Evolutionary conservation across 2,329 filamentous ascomycete species (phyloP).

Genomic region (Ceratocystis huliohia): DNA sequence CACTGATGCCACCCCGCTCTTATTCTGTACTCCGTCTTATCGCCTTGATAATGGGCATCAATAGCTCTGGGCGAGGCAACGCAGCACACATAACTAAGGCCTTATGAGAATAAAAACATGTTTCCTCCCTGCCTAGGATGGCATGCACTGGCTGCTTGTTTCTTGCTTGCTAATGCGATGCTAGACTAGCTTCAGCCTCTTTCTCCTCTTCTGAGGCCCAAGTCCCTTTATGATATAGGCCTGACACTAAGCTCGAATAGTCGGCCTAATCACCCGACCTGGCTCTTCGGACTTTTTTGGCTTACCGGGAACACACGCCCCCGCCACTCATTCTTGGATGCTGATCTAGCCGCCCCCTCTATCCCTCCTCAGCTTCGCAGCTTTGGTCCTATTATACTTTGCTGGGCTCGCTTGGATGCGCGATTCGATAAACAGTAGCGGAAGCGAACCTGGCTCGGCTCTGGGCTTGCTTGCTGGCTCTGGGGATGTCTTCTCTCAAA

Average conservation of each 20-base stretch:
- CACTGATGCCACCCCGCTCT: too few relatives aligned
- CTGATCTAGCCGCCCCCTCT: not conserved
- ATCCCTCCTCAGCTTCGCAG: not conserved
- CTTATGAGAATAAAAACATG: not conserved
- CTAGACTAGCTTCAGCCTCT: not conserved
- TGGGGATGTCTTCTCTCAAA: not conserved
- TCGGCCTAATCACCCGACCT: not conserved
- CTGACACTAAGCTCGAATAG: not conserved
- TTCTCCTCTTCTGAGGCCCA: not conserved
- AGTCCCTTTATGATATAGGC: not conserved
- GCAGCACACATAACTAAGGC: not conserved
- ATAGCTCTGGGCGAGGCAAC: too few relatives aligned
- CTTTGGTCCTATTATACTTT: not conserved
- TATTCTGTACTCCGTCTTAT: too few relatives aligned
- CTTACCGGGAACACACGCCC: not conserved
- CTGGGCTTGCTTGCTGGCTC: not conserved
- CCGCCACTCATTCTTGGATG: not conserved
- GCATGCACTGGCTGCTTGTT: not conserved
- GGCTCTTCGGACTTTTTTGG: not conserved
- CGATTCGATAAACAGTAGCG: not conserved
- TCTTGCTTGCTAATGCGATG: not conserved
- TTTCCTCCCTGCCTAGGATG: not conserved
- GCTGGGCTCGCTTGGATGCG: not conserved
- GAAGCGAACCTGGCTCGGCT: not conserved
- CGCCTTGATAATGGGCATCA: too few relatives aligned